A percentile compares a stretch with the other conserved stretches of the same genome.
These are phyloP conservation scores for Macrolepiota albuminosa DNA, from an alignment of 768 basidiomycete genomes.

Conservation along the genomic window DNA sequence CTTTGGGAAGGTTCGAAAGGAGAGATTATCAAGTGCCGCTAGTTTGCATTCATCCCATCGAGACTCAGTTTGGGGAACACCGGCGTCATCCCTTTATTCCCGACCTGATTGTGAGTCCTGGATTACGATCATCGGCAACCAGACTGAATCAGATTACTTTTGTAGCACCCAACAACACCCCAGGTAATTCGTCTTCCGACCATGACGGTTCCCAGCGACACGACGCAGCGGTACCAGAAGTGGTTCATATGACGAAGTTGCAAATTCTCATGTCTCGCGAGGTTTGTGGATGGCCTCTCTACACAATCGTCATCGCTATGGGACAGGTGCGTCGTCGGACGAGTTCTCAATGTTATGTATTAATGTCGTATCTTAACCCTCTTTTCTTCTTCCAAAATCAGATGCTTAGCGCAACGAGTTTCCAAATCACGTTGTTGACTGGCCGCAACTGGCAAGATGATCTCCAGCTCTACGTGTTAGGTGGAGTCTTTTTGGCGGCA, in stretches of 20 bases:
- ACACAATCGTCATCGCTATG: slow-evolving; percentile 81
- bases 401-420: slow-evolving; percentile 90
- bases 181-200: slow-evolving; percentile 35
- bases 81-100: slow-evolving; percentile 59
- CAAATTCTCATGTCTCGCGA: slow-evolving; percentile 83
- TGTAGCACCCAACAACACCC: slow-evolving; percentile 47
- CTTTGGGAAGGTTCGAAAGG: slow-evolving; percentile 86
- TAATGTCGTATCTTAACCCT: slow-evolving; percentile 1
- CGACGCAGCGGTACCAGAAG: slow-evolving; percentile 50
- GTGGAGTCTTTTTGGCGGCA: slow-evolving; percentile 80
- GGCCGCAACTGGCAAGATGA: slow-evolving; percentile 82
- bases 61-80: slow-evolving; percentile 80
- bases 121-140: slow-evolving; percentile 4
- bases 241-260: slow-evolving; percentile 74
- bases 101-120: slow-evolving; percentile 66
- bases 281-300: slow-evolving; percentile 84
- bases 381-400: slow-evolving; percentile 19
- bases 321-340: slow-evolving; percentile 54
- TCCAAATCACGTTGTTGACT: slow-evolving; percentile 88
- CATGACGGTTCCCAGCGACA: slow-evolving; percentile 42
- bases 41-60: slow-evolving; percentile 74
- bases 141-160: not conserved
- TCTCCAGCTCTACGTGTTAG: slow-evolving; percentile 86
- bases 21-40: slow-evolving; percentile 79
- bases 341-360: not conserved